These are phyloP conservation scores for Amanita molliuscula DNA, from an alignment of 768 basidiomycete genomes.

Conservation along the genomic window DNA sequence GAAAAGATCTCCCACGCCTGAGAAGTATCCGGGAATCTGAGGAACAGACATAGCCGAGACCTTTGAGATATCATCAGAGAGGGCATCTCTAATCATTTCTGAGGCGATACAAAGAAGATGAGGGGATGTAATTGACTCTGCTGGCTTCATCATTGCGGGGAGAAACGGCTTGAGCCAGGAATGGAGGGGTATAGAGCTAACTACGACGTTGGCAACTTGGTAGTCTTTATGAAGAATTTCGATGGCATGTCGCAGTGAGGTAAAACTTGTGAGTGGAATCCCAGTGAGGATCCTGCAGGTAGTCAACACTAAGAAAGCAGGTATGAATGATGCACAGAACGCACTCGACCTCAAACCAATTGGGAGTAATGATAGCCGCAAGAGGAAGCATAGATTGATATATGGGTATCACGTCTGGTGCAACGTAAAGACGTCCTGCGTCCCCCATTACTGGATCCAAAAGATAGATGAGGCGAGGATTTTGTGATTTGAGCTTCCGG, in stretches of 20 bases:
- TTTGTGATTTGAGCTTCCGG: constrained; percentile 43
- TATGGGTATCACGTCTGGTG: constrained; percentile 75
- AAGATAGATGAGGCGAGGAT: constrained; percentile 67
- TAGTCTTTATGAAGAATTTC: constrained; percentile 66
- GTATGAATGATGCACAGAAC: constrained; percentile 24
- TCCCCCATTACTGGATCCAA: constrained; percentile 97
- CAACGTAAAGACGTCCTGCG: constrained; percentile 80
- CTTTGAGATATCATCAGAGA: constrained; percentile 12
- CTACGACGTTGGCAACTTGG: constrained; percentile 77
- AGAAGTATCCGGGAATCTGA: constrained; percentile 83
- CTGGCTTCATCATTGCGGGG: constrained; percentile 34
- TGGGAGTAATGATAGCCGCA: constrained; percentile 93
- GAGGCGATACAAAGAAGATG: constrained; percentile 81
- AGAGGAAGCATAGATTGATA: constrained; percentile 72
- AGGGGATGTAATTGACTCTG: constrained; percentile 18
- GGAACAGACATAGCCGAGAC: constrained; percentile 61
- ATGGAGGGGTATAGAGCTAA: constrained; percentile 77
- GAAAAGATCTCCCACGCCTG: constrained; percentile 97
- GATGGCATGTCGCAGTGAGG: constrained; percentile 61
- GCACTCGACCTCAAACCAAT: constrained; percentile 94
- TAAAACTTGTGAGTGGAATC: constrained; percentile 51
- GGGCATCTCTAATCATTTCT: constrained; percentile 18
- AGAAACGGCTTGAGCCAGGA: constrained; percentile 48
- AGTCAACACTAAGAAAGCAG: constrained; percentile 16
- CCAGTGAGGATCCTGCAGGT: constrained; percentile 63